Evolutionary conservation across 2,329 filamentous ascomycete species (phyloP), one percentile per base, ranked within the genome.

Genomic region (Colletotrichum shisoi): DNA sequence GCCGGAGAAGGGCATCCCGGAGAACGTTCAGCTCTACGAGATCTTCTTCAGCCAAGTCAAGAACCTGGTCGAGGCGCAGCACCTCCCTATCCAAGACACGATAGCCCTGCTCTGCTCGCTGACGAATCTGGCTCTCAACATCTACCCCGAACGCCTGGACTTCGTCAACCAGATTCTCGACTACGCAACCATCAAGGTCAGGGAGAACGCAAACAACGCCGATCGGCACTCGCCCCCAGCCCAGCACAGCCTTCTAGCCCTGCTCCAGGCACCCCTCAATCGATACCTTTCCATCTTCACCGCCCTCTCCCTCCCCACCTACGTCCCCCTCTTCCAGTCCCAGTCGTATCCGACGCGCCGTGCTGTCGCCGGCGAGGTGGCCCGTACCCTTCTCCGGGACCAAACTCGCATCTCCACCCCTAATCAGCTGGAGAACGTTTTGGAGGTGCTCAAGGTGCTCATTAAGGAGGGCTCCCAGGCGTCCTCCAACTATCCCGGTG

Each of bases 11-110:
- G 82, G 87, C 21, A 91, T 93, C 71, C 89, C 90, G 0, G 85
- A 89, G 59, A 90, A 93, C 73, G 89, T 97, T 65, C 94, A 92
- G 79, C 86, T 99, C 27, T 98, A 98, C 77, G 94, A 98, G 79
- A 92, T 98, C 67, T 99, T 98, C 83, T 96, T 98, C 75, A 90
- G 93, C 58, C 95, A 98, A 78, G 95, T 98, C 69, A 91, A 96
- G 75, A 94, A 94, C 74, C 83, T 99, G 58, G 94, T 98, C 69
- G 94, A 93, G 78, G 92, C 91, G 59, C 93, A 97, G 74, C 90
- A 93, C 71, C 84, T 99, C 59, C 91, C 94, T 0, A 94, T 99
- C 71, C 93, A 96, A 77, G 96, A 99, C 76, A 96, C 92, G 19
- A 95, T 97, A 72, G 95, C 94, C 11, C 82, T 99, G 48, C 84